Base-by-base conservation (phyloP, 2,329 filamentous ascomycete species). In the Blastomyces emzantsi region DNA sequence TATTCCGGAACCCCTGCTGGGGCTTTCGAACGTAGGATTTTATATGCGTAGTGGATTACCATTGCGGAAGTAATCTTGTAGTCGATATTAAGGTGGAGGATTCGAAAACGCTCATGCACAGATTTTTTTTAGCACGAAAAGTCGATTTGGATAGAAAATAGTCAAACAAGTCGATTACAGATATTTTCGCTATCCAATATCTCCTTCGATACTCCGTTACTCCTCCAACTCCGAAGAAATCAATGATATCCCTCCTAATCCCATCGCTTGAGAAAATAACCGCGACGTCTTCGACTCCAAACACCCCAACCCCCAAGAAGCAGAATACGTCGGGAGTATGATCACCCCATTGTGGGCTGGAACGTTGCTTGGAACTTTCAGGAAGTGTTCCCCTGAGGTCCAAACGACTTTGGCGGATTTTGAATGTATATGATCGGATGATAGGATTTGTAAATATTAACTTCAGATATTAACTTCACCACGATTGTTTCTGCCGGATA, bases 401-500 rank as follows among this genome's bases (percentile, higher is more conserved):
- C 56, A 45, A n/a, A 43, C 41, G 19, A 19, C 47, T 28, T 15
- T 25, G n/a, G 43, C 22, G 28, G 41, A 7, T 17, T 33, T 30
- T 9, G 11, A 47, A 60, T 28, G 28, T 49, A 25, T 33, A 60
- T 49, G 41, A 51, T 60, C 43, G 43, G 43, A 60, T 36, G 28
- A 60, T 36, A 41, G 9, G 39, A 33, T 33, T 47, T n/a, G 58
- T 11, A 36, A 19, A 60, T 47, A 60, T 47, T n/a, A 19, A 54
- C 19, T 55, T 67, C 64, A 36, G 4, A 60, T 47, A 60, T 47
- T 15, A 28, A 54, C 19, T 55, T 67, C 65, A 68, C 63, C 66
- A 64, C n/a, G 66, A 66, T 45, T 66, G 62, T 51, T 65, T 64
- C 8, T 54, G 63, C 61, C 65, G 56, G 43, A 61, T 61, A 22